Base-by-base conservation (phyloP, 1,284 basidiomycete genomes). In the Ceratorhiza oryzae-sativae region DNA sequence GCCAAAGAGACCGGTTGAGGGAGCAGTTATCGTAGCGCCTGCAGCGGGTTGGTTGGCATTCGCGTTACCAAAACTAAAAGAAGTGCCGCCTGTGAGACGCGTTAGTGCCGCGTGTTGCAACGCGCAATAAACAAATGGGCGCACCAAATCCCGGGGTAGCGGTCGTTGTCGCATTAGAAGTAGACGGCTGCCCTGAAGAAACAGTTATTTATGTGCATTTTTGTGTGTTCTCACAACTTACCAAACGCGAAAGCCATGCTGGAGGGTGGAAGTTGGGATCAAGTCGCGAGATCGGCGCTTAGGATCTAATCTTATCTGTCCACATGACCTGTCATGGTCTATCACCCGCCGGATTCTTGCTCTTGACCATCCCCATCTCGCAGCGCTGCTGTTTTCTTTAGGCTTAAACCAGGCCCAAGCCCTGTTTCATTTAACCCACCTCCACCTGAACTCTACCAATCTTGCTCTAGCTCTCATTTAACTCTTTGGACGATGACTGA, bases 1-100 rank as follows among this genome's bases (percentile, higher is more conserved):
- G 0, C 74, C 74, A 59, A 73, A 75, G 15, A 75, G 56, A 18
- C 71, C 55, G 27, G 71, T 51, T 5, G 71, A 53, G 0, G 71
- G 10, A 3, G 70, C 55, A 9, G 73, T 8, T 1, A 56, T 34
- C 12, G 65, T n/a, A 51, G 60, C 36, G 39, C 39, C 58, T 30
- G 23, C 5, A n/a, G 45, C 46, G 10, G 48, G 30, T 18, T 51
- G 48, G 49, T 39, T 55, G 25, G 63, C 20, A 36, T 8, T 39
- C 30, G 20, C 55, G 36, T 27, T 36, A 2, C 63, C 63, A 55
- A 67, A 67, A 20, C 63, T 67, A 34, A 67, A 67, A 8, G 63
- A 51, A 2, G 49, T 39, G 32, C 63, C 63, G 20, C 63, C 63
- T 67, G 36, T 10, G 27, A 15, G 46, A 49, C 45, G 45, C 61